Evolutionary conservation across 345 rosid genomes (phyloP), one percentile per base, ranked within the genome.

Genomic region (Eucalyptus curtisii): DNA sequence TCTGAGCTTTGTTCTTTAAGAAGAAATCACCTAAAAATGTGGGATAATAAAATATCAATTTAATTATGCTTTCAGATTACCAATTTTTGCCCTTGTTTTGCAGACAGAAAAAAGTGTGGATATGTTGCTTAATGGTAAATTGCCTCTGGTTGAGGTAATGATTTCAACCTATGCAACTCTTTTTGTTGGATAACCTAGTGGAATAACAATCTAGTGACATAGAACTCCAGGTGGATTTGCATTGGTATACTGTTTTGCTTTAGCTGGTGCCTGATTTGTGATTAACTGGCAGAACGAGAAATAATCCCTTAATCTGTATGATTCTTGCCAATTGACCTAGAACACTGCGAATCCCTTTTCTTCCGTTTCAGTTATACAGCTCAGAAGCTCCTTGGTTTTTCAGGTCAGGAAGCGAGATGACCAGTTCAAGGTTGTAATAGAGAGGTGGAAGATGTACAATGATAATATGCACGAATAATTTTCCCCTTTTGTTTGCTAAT

Each of bases 31-130:
- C 59, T 86, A n/a, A 53, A 19, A 8, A 7, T 49, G 53, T 49
- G 61, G 59, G 42, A 49, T 25, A 49, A 49, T 86, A 48, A 49
- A 49, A 24, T 13, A 13, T 31, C 42, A 5, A 86, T 37, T 50
- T 7, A n/a, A 31, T 86, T 40, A n/a, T 86, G 64, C 45, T 50
- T 86, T n/a, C 61, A 49, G 64, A 61, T 64, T 8, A 61, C 49
- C 12, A 8, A 30, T 5, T 44, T 7, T 79, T 85, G 30, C 27
- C 40, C 42, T 47, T 50, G 82, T 89, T 55, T 37, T 91, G 91
- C 90, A 94, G 97, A 94, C 96, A 8, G 95, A 95, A 90, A 95
- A 95, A 92, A 94, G 96, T 64, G 94, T 95, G 86, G 97, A 94
- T 90, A 93, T 90, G 94, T 90, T 95, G 91, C 96, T 95, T 86